Base-by-base conservation (phyloP, 1,139 yeast genomes). In the Geotrichum citri-aurantii region DNA sequence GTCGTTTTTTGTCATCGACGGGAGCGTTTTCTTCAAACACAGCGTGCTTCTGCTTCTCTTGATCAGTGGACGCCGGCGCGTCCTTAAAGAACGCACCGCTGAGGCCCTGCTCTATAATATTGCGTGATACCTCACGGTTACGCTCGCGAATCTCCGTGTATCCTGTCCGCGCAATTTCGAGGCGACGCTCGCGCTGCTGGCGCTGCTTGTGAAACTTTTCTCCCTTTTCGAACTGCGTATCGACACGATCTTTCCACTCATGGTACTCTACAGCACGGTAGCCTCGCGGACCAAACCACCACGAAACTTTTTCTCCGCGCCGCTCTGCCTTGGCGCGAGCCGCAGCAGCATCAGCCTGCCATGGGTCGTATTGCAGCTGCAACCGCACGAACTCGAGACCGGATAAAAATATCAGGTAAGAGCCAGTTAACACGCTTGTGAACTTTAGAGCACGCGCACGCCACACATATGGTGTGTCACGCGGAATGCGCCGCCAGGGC, bases 281-380 rank as follows among this genome's bases (percentile, higher is more conserved):
- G 7, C 68, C 70, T 17, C 52, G 50, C 1, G 75, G 75, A 2
- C 75, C 75, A 56, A 71, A 68, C 75, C 75, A 72, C 50, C 47
- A 29, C 14, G 66, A 65, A 5, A 68, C 65, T 14, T 60, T 52
- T 47, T 64, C 61, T 11, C 66, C 68, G 11, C 31, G 52, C 49
- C 6, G 68, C 63, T 24, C 56, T 6, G 62, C 66, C 21, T 48
- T 46, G 17, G 51, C 58, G 12, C 74, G 65, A 7, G 75, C 75
- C 12, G 37, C 56, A 8, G 63, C 63, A 1, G 75, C 74, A 50
- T 72, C 75, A n/a, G 64, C 71, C 11, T 63, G 68, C 75, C 75
- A 72, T 21, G 75, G 75, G 60, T 72, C 75, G 46, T 63, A 60
- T 12, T 68, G 68, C 40, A 72, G 59, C 53, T 65, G 65, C 33